These are phyloP conservation scores for Xylaria sp. DNA, from an alignment of 2,329 filamentous ascomycete genomes.

Conservation along the genomic window DNA sequence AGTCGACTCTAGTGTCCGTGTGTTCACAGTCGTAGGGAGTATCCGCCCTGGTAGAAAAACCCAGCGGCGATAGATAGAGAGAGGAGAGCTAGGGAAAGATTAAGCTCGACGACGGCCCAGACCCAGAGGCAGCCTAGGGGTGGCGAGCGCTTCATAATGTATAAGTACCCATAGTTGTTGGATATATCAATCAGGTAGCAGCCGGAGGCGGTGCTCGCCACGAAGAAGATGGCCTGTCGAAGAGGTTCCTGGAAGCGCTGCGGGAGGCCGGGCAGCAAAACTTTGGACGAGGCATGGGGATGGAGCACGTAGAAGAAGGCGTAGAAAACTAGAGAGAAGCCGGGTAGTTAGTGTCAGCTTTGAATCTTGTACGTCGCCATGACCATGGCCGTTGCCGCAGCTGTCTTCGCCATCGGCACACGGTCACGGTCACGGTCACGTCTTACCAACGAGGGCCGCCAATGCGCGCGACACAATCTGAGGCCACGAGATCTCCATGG, in stretches of 20 bases:
- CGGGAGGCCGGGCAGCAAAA: slow-evolving; percentile 63
- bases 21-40: slow-evolving; percentile 54
- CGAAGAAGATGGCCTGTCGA: slow-evolving; percentile 72
- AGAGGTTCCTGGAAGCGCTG: slow-evolving; percentile 58
- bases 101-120: slow-evolving; percentile 90
- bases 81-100: slow-evolving; percentile 71
- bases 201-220: slow-evolving; percentile 69
- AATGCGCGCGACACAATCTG: slow-evolving; percentile 64
- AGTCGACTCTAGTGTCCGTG: neutral
- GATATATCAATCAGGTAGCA: slow-evolving; percentile 85
- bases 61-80: slow-evolving; percentile 60
- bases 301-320: slow-evolving; percentile 68
- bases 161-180: slow-evolving; percentile 83
- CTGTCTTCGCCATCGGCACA: too few species aligned
- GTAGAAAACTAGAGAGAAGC: slow-evolving; percentile 60
- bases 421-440: neutral
- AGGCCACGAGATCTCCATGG: slow-evolving; percentile 71
- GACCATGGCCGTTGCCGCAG: too few species aligned
- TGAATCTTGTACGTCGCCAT: neutral
- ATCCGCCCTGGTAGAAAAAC: slow-evolving; percentile 63
- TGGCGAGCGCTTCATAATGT: slow-evolving; percentile 92
- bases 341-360: slow-evolving; percentile 31
- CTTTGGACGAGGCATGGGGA: slow-evolving; percentile 61
- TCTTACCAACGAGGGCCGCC: slow-evolving; percentile 64
- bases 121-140: slow-evolving; percentile 90